These are phyloP conservation scores for Rhizopogon hawkerae DNA, from an alignment of 1,284 basidiomycete species.

Conservation along the genomic window DNA sequence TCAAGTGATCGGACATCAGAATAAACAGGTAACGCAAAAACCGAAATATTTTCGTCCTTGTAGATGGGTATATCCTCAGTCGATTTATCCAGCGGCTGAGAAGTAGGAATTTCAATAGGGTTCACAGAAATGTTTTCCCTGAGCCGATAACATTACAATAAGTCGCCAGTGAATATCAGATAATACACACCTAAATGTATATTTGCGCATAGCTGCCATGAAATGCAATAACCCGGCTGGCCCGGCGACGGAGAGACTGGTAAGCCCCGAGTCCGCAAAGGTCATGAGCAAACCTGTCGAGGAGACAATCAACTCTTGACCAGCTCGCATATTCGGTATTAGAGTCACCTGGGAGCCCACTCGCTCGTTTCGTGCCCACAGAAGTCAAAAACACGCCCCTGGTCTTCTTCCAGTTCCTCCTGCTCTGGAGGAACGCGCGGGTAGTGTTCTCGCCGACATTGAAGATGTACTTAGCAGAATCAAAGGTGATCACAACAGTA, in stretches of 20 bases:
- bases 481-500: slow-evolving; percentile 65
- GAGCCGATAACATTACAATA: not conserved
- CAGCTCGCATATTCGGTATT: not conserved
- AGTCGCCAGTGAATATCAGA: not conserved
- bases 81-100: slow-evolving; percentile 14
- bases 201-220: slow-evolving; percentile 63
- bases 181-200: slow-evolving; percentile 47
- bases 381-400: slow-evolving; percentile 70
- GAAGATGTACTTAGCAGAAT: slow-evolving; percentile 76
- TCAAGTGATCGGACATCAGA: slow-evolving; percentile 16
- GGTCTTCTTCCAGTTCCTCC: slow-evolving; percentile 54
- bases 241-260: slow-evolving; percentile 52
- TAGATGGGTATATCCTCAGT: slow-evolving; percentile 36
- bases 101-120: slow-evolving; percentile 35
- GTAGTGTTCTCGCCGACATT: slow-evolving; percentile 80
- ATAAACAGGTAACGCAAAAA: slow-evolving; percentile 55
- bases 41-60: slow-evolving; percentile 54
- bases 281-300: slow-evolving; percentile 71
- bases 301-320: not conserved
- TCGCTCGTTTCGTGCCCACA: slow-evolving; percentile 48
- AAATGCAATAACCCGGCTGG: slow-evolving; percentile 66
- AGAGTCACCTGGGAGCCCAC: slow-evolving; percentile 62
- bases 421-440: slow-evolving; percentile 63
- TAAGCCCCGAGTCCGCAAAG: slow-evolving; percentile 41
- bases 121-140: slow-evolving; percentile 45